phyloP scores from a whole-genome alignment of 2,329 filamentous ascomycete species.

The Venturia aucupariae region DNA sequence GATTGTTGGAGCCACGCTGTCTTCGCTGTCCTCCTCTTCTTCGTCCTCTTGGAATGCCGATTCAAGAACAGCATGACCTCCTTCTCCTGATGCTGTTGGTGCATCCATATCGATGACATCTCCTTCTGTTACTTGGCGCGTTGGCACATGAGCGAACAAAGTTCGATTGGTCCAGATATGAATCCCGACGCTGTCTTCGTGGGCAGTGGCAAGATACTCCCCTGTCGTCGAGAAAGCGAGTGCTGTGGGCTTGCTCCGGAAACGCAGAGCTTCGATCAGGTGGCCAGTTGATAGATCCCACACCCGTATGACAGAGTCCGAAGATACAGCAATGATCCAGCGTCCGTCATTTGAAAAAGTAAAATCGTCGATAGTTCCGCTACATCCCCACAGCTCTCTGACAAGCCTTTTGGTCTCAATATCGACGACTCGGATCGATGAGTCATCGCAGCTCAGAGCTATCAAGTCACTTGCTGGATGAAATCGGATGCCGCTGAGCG shows the following conservation, averaged over 20 bases:
- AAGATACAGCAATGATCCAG: conserved; percentile 84
- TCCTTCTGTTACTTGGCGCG: conserved; percentile 70
- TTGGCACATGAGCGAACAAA: conserved; percentile 81
- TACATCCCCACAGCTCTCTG: conserved; percentile 77
- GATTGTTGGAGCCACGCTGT: conserved; percentile 32
- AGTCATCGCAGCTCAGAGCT: conserved; percentile 80
- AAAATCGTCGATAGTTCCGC: conserved; percentile 20
- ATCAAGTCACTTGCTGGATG: conserved; percentile 77
- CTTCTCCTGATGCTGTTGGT: conserved; percentile 76
- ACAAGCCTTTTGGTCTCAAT: conserved; percentile 84
- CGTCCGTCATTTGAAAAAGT: conserved; percentile 81
- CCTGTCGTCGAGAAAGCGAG: conserved; percentile 83
- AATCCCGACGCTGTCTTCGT: conserved; percentile 76
- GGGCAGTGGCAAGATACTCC: conserved; percentile 86
- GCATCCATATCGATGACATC: conserved; percentile 55
- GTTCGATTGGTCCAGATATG: conserved; percentile 93
- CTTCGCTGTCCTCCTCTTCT: conserved; percentile 42
- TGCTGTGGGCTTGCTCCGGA: conserved; percentile 69
- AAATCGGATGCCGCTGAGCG: conserved; percentile 68
- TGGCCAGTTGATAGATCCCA: conserved; percentile 97
- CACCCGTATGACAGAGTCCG: conserved; percentile 69
- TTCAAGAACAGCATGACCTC: conserved; percentile 64
- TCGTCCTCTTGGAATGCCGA: conserved; percentile 55
- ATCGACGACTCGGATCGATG: conserved; percentile 80
- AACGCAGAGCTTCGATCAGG: conserved; percentile 81